phyloP scores from a whole-genome alignment of 768 basidiomycete genomes.

The Gelatoporia subvermispora region DNA sequence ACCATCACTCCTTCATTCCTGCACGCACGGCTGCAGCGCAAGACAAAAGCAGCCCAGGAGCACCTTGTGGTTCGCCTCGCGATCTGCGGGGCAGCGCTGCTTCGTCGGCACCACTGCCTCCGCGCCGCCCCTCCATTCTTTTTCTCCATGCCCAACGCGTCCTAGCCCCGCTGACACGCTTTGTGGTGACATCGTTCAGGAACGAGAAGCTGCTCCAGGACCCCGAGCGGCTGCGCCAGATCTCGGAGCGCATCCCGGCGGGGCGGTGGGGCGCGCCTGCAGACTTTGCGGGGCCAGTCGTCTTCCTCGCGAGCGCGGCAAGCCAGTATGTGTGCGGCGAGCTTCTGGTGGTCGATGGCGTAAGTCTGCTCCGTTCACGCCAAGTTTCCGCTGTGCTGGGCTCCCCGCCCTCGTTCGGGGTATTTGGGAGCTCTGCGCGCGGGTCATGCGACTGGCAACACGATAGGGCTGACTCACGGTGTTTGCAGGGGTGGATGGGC shows the following conservation, averaged over 20 bases:
- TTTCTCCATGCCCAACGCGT: background rate
- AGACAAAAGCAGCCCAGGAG: too few relatives aligned
- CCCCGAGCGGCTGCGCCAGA: conserved; percentile 56
- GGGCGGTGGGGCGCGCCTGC: conserved; percentile 61
- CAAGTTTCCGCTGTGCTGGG: too few relatives aligned
- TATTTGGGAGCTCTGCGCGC: too few relatives aligned
- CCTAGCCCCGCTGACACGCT: background rate
- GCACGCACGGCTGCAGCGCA: too few relatives aligned
- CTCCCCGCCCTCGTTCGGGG: too few relatives aligned
- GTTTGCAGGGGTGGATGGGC: too few relatives aligned
- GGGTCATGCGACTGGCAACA: too few relatives aligned
- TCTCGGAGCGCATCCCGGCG: conserved; percentile 67
- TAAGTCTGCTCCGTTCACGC: conserved; percentile 28
- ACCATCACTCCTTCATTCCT: too few relatives aligned
- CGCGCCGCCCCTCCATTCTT: background rate
- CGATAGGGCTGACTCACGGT: too few relatives aligned
- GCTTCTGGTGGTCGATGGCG: conserved; percentile 62
- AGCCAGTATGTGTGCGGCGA: conserved; percentile 70
- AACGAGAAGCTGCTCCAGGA: conserved; percentile 61
- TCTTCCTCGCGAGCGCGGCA: conserved; percentile 61
- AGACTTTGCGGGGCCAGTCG: conserved; percentile 64
- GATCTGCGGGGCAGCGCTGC: background rate
- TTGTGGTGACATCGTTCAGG: too few relatives aligned
- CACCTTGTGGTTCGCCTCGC: too few relatives aligned
- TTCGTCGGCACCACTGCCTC: background rate